Evolutionary conservation across 2,329 filamentous ascomycete genomes (phyloP), one percentile per base, ranked within the genome.

Genomic region (Aspergillus sp.): DNA sequence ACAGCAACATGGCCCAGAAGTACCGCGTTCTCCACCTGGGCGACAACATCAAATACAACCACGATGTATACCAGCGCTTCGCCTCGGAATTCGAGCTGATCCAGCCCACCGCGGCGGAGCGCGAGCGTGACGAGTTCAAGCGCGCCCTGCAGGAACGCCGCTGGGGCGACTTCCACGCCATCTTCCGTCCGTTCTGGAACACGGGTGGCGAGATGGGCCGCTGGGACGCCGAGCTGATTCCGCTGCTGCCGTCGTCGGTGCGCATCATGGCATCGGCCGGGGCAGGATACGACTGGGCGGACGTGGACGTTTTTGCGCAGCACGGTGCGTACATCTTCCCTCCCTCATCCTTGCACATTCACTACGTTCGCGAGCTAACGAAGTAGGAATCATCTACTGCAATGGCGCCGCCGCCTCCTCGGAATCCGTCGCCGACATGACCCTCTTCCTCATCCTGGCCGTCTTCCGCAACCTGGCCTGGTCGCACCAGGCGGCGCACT

Each of bases 401-500:
- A 90, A 91, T 71, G 81, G 84, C 2, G 87, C 86, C 1, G 79
- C 84, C 1, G 86, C 87, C 0, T 86, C 86, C 32, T 85, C 85
- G 5, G 88, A 91, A 63, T 83, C 87, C 4, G 87, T 90, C 1
- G 87, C 87, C 47, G 88, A 91, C 68, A 83, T 88, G 56, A 83
- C 86, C 16, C 76, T 89, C 38, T 85, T 84, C 63, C 80, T 88
- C 60, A 82, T 91, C 59, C 81, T 91, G 46, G 81, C 82, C 7
- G 84, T 82, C 13, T 91, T 89, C 74, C 84, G 88, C 47, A 78
- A 83, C 43, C 79, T 91, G 11, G 78, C 82, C 1, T 89, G 86
- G 82, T 86, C 81, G 56, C 79, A 82, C 47, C 64, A 76, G 1
- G 82, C 84, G 1, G 85, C 85, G 0, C 68, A 78, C 3, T 74